Percentiles rank a stretch among this genome's conserved stretches.
Evolutionary conservation across 140 eudicot species (phyloP).

Genomic region (Flaveria floridana): DNA sequence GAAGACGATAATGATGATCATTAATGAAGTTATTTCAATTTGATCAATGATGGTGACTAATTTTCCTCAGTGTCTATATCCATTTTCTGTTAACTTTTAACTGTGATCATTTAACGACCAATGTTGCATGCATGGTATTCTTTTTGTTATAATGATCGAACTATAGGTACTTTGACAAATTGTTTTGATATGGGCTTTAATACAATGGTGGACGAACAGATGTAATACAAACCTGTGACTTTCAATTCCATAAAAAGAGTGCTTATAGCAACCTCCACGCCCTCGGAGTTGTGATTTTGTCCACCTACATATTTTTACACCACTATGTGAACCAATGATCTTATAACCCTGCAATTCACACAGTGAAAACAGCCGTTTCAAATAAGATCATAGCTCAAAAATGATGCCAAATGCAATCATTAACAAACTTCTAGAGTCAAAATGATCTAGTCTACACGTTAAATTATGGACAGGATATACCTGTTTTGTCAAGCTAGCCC

Average conservation of each 20-base stretch:
- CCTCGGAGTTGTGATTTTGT: slow-evolving; percentile 97
- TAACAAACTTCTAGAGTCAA: neutral
- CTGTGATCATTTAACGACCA: neutral
- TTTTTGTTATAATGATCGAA: neutral
- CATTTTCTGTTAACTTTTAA: neutral
- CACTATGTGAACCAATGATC: slow-evolving; percentile 96
- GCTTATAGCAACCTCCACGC: slow-evolving; percentile 99
- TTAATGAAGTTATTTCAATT: neutral
- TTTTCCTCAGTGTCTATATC: neutral
- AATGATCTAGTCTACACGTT: neutral
- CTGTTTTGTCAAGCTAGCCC: slow-evolving; percentile 90
- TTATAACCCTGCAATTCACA: slow-evolving; percentile 80
- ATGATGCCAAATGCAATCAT: neutral
- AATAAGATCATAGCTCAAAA: slow-evolving; percentile 8
- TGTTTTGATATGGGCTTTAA: neutral
- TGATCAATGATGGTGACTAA: neutral
- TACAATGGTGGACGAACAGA: neutral
- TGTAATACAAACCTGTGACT: slow-evolving; percentile 70
- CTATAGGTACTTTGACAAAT: neutral
- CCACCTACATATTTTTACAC: slow-evolving; percentile 96
- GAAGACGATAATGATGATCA: neutral
- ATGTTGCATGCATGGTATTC: neutral
- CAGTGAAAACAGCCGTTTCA: slow-evolving; percentile 11
- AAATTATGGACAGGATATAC: slow-evolving; percentile 26
- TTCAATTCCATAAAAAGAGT: slow-evolving; percentile 95